A percentile compares a stretch with the other conserved stretches of the same genome.
phyloP scores from a whole-genome alignment of 169 alveolate species.

The Babesia ovata region DNA sequence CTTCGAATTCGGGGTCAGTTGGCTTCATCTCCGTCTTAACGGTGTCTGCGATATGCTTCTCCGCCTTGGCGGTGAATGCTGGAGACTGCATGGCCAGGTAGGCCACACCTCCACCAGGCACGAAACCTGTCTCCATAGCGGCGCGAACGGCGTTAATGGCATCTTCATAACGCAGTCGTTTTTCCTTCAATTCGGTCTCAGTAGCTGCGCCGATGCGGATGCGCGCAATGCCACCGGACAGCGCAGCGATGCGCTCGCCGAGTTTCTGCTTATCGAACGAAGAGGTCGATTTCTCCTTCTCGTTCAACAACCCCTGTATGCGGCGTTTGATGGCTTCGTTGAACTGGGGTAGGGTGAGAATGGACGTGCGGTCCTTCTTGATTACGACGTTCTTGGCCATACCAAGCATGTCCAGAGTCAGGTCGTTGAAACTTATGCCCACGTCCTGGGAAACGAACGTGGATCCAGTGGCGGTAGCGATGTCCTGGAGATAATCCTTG shows the following conservation, averaged over 20 bases:
- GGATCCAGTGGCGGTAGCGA: constrained; percentile 86
- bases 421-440: constrained; percentile 81
- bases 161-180: constrained; percentile 83
- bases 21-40: constrained; percentile 65
- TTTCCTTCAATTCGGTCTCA: constrained; percentile 87
- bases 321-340: constrained; percentile 66
- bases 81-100: constrained; percentile 80
- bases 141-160: constrained; percentile 88
- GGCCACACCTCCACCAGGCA: constrained; percentile 91
- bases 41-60: constrained; percentile 74
- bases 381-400: constrained; percentile 82
- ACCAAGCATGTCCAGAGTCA: constrained; percentile 81
- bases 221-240: constrained; percentile 88
- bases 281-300: constrained; percentile 80
- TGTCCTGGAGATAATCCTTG: constrained; percentile 84
- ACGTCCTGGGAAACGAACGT: constrained; percentile 82
- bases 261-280: constrained; percentile 83
- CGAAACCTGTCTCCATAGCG: constrained; percentile 87
- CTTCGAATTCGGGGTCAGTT: constrained; percentile 36
- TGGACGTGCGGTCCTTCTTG: constrained; percentile 85
- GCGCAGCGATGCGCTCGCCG: constrained; percentile 87
- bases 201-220: constrained; percentile 86
- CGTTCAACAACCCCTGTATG: constrained; percentile 69
- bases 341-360: constrained; percentile 79
- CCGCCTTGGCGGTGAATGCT: constrained; percentile 70